Conservation (phyloP, 1,139 yeast species). For the Lodderomyces elongisporus region DNA sequence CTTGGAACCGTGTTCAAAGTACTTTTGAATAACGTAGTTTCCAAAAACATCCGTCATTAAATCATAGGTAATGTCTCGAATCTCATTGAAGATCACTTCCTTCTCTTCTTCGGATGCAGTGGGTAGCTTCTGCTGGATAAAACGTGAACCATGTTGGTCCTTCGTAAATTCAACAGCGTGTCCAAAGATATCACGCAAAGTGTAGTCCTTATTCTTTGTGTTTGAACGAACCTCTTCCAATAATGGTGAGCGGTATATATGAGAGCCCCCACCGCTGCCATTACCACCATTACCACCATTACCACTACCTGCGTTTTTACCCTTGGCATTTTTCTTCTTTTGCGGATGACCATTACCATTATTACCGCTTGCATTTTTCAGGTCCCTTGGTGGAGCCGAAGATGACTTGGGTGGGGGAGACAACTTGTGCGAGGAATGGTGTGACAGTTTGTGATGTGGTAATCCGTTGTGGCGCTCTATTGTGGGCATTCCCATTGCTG, state of each 20-base stretch:
- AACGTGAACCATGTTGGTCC: slow-evolving; percentile 96
- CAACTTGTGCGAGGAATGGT: slow-evolving; percentile 2
- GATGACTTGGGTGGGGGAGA: slow-evolving; percentile 1
- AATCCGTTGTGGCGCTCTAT: slow-evolving; percentile 3
- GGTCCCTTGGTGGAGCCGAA: neutral
- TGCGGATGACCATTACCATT: slow-evolving; percentile 4
- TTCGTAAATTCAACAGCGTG: slow-evolving; percentile 90
- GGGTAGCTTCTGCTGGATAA: slow-evolving; percentile 84
- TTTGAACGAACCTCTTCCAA: slow-evolving; percentile 82
- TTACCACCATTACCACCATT: slow-evolving; percentile 11
- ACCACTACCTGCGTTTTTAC: slow-evolving; percentile 17
- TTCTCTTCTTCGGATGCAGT: slow-evolving; percentile 64
- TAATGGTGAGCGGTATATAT: slow-evolving; percentile 69
- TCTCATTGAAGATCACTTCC: slow-evolving; percentile 79
- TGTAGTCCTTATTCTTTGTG: slow-evolving; percentile 51
- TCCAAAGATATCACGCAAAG: slow-evolving; percentile 72
- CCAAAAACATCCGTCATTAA: slow-evolving; percentile 97
- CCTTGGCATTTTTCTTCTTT: slow-evolving; percentile 6
- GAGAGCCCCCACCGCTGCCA: slow-evolving; percentile 12
- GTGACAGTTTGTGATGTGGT: slow-evolving; percentile 3
- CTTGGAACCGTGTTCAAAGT: slow-evolving; percentile 74
- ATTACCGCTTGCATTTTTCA: slow-evolving; percentile 3
- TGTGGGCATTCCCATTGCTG: too few relatives aligned
- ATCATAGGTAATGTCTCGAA: slow-evolving; percentile 68
- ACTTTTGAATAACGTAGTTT: slow-evolving; percentile 93